phyloP scores from a whole-genome alignment of 2,329 filamentous ascomycete genomes.

The Paraconiothyrium brasiliense region DNA sequence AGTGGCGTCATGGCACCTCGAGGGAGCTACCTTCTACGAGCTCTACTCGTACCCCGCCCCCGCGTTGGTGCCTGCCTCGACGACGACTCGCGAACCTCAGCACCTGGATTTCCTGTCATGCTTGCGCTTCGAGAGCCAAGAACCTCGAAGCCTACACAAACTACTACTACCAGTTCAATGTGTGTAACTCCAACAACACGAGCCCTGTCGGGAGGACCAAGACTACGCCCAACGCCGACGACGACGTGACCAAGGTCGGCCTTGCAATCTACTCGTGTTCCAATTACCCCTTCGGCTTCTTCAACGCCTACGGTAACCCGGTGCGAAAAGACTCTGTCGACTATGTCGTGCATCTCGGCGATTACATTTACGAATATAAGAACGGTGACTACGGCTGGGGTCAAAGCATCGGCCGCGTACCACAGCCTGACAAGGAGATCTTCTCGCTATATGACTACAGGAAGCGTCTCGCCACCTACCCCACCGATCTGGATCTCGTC shows the following conservation, averaged over 20 bases:
- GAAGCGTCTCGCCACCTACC: conserved; percentile 52
- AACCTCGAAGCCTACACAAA: conserved; percentile 69
- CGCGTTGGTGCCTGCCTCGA: conserved; percentile 23
- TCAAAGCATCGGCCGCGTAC: conserved; percentile 41
- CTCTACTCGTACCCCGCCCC: conserved; percentile 29
- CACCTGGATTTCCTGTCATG: too few species aligned
- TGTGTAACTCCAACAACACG: conserved; percentile 70
- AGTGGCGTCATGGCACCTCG: conserved; percentile 16
- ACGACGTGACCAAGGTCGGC: conserved; percentile 66
- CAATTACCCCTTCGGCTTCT: conserved; percentile 60
- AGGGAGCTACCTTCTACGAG: background rate
- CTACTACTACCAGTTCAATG: conserved; percentile 76
- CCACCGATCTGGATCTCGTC: conserved; percentile 53
- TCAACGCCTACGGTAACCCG: conserved; percentile 58
- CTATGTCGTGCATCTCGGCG: conserved; percentile 54
- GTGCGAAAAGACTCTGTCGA: conserved; percentile 54
- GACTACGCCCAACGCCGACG: conserved; percentile 68
- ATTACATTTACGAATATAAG: conserved; percentile 56
- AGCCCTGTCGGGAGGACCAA: conserved; percentile 75
- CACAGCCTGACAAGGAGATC: conserved; percentile 49
- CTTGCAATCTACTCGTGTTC: conserved; percentile 77
- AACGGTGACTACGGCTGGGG: conserved; percentile 50
- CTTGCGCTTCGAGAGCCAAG: conserved; percentile 53
- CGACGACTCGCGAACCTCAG: background rate
- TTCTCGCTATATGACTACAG: conserved; percentile 57